Evolutionary conservation across 1,139 yeast genomes (phyloP), one percentile per base, ranked within the genome.

Genomic region (Scheffersomyces cryptocercus): DNA sequence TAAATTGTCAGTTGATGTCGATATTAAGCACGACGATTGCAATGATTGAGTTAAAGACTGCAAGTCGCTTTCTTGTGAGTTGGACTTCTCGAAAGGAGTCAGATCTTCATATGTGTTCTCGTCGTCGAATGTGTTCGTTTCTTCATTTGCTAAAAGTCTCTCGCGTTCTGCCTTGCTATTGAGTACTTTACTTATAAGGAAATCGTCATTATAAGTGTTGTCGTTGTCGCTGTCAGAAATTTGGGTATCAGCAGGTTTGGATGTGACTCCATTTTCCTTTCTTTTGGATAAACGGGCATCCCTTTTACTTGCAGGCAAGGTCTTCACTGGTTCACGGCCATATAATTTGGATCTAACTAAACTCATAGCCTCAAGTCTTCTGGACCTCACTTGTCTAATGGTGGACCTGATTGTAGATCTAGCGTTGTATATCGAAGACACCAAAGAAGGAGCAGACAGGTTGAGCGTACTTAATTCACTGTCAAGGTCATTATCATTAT

Each of bases 1-100:
- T 38, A 53, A 50, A 41, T 64, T 65, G 36, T 62, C 68, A 14
- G 61, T 53, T 2, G 67, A 57, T n/a, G 47, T 48, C 1, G 60
- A 51, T 12, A 56, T 58, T 41, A 54, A 50, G 28, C 56, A 41
- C 3, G 48, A 43, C 28, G 45, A 46, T 13, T 10, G 37, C 6
- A 34, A 36, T 7, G 35, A 35, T 12, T 31, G 35, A n/a, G 35
- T 13, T 5, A 14, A 15, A 7, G 35, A 31, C 26, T 5, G 26
- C 2, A 20, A 20, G 26, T 20, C 26, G 8, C 26, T 20, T 20
- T 20, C 26, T 20, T 20, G 26, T 20, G 26, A 20, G 26, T 20
- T 20, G 8, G 26, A 20, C 8, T 20, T 20, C 26, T 20, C 26
- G 7, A 20, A 20, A 6, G 26, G 26, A 1, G 26, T 20, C 26